Evolutionary conservation across 225 moss, liverwort and hornwort genomes (phyloP).

Genomic region (Climacium dendroides): DNA sequence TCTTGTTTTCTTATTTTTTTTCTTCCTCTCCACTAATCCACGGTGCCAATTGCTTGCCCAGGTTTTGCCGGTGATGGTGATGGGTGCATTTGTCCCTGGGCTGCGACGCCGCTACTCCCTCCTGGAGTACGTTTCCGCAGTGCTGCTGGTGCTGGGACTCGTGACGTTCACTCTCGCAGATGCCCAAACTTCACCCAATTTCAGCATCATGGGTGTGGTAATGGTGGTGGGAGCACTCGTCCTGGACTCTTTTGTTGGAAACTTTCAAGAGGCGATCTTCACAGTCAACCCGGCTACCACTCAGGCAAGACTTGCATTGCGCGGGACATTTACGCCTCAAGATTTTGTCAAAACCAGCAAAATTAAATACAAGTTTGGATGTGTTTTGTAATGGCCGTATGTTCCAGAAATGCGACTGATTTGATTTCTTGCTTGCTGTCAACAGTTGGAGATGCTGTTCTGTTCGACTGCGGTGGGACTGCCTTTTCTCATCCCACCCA

Average conservation of each 20-base stretch:
- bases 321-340: not conserved
- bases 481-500: constrained; percentile 73
- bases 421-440: not conserved
- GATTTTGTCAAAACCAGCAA: not conserved
- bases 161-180: constrained; percentile 80
- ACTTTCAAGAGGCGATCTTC: constrained; percentile 82
- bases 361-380: not conserved
- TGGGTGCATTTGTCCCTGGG: constrained; percentile 82
- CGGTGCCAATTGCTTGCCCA: not conserved
- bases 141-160: constrained; percentile 62
- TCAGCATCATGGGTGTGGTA: constrained; percentile 65
- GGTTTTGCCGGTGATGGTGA: constrained; percentile 88
- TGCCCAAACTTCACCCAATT: constrained; percentile 68
- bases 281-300: constrained; percentile 59
- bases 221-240: constrained; percentile 79
- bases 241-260: constrained; percentile 71
- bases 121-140: constrained; percentile 60
- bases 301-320: constrained; percentile 27
- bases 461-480: constrained; percentile 72
- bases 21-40: not conserved
- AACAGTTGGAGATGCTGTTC: constrained; percentile 87
- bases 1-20: not conserved
- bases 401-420: not conserved
- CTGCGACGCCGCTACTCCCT: constrained; percentile 54
- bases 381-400: not conserved